Base-by-base conservation (phyloP, 805 yeast species). In the Nakazawaea ishiwadae region DNA sequence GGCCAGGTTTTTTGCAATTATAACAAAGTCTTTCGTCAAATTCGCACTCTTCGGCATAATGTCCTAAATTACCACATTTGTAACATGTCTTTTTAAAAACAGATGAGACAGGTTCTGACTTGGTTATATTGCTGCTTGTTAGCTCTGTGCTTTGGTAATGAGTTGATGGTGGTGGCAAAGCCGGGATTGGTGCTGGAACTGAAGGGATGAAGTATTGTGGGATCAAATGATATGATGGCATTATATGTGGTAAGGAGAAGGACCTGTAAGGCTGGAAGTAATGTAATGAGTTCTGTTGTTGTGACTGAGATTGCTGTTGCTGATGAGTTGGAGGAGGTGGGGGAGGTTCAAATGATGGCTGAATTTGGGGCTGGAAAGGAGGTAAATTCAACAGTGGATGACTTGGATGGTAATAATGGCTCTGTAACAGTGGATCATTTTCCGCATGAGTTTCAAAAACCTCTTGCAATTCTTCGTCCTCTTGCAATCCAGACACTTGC, bases 1-100 rank as follows among this genome's bases (percentile, higher is more conserved):
- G 63, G 1, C 58, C 60, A 4, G 60, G 60, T 18, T 50, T 27
- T 24, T 56, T 57, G 42, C 63, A 59, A 41, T 59, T 59, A 42
- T 58, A 59, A 38, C 63, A 59, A 2, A 58, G 48, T 20, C 60
- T 37, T 20, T 50, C 57, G 2, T 31, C 37, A n/a, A 40, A 48
- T 7, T 41, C 41, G 35, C 63, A 59, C 14, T 49, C 49, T 9
- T 57, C 54, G 1, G 63, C 63, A 36, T 45, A 53, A 32, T 59
- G 63, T 6, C 63, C 63, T 19, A 59, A 40, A 21, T 58, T 52
- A 2, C 62, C 60, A 45, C 62, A 58, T 16, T 51, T 49, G 35
- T 50, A 59, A 37, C 63, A 59, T 0, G 62, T 56, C 21, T 50
- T 49, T 40, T 51, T 54, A 49, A 58, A 56, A 1, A 50, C 55